A percentile compares a stretch with the other conserved stretches of the same genome.
Evolutionary conservation across 2,329 filamentous ascomycete genomes (phyloP).

Genomic region (Pyricularia grisea): DNA sequence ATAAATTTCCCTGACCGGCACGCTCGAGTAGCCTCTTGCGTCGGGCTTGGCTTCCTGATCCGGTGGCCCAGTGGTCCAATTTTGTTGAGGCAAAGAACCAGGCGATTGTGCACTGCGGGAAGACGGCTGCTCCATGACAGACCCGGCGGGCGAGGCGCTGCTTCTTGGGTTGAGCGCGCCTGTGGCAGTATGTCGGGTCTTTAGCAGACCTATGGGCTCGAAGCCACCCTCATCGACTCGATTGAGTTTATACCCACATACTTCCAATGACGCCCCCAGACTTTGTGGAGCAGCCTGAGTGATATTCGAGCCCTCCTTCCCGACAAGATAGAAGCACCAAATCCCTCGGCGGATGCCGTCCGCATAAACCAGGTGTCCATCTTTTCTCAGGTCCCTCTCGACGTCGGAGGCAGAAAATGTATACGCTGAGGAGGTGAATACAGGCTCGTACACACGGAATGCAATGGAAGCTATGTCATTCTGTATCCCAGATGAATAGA

Average conservation of each 20-base stretch:
- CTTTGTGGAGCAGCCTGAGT: constrained; percentile 12
- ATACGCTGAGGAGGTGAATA: constrained; percentile 25
- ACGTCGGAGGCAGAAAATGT: constrained; percentile 38
- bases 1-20: constrained; percentile 35
- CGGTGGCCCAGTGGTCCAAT: constrained; percentile 9
- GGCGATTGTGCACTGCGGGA: constrained; percentile 22
- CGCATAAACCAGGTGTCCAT: constrained; percentile 43
- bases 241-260: constrained; percentile 32
- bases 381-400: constrained; percentile 38
- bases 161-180: constrained; percentile 34
- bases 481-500: constrained; percentile 19
- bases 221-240: constrained; percentile 40
- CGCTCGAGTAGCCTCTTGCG: constrained; percentile 21
- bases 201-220: constrained; percentile 39
- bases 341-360: constrained; percentile 39
- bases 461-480: constrained; percentile 46
- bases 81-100: constrained; percentile 11
- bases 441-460: constrained; percentile 26
- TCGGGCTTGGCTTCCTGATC: constrained; percentile 25
- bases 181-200: constrained; percentile 27
- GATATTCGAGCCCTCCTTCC: constrained; percentile 26
- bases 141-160: constrained; percentile 33
- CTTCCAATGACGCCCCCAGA: constrained; percentile 31
- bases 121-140: constrained; percentile 25
- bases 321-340: constrained; percentile 44